Percentiles rank a stretch among this genome's conserved stretches.
These are phyloP conservation scores for Nasturtium officinale DNA, from an alignment of 345 rosid genomes.

Conservation along the genomic window DNA sequence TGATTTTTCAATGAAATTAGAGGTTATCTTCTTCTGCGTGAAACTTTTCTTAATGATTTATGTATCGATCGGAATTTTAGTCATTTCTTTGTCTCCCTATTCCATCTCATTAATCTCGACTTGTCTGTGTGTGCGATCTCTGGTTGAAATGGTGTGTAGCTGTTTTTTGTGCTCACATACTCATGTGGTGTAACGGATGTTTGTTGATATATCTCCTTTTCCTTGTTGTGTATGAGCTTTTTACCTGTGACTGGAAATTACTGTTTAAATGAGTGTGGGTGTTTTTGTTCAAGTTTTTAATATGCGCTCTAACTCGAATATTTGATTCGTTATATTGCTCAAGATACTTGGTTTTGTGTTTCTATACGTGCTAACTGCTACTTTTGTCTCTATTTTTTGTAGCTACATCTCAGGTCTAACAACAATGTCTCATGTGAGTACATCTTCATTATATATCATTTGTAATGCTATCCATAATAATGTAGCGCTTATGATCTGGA, in stretches of 20 bases:
- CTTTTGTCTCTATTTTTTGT: constrained; percentile 17
- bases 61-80: neutral
- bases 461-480: neutral
- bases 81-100: neutral
- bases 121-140: neutral
- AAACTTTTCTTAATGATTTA: neutral
- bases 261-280: neutral
- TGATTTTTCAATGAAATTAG: neutral
- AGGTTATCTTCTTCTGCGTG: neutral
- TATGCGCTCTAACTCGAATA: neutral
- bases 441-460: constrained; percentile 9
- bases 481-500: neutral
- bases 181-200: neutral
- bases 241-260: neutral
- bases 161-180: no score
- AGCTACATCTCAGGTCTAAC: constrained; percentile 5
- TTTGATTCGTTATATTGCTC: neutral
- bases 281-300: neutral
- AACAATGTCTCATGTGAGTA: constrained; percentile 43
- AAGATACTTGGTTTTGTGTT: constrained; percentile 1
- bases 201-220: neutral
- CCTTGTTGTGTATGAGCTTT: neutral
- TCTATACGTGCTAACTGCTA: constrained; percentile 9
- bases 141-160: constrained; percentile 18
- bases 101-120: neutral